Conservation (phyloP, 225 moss, liverwort and hornwort species). For the Sphagnum tenellum region DNA sequence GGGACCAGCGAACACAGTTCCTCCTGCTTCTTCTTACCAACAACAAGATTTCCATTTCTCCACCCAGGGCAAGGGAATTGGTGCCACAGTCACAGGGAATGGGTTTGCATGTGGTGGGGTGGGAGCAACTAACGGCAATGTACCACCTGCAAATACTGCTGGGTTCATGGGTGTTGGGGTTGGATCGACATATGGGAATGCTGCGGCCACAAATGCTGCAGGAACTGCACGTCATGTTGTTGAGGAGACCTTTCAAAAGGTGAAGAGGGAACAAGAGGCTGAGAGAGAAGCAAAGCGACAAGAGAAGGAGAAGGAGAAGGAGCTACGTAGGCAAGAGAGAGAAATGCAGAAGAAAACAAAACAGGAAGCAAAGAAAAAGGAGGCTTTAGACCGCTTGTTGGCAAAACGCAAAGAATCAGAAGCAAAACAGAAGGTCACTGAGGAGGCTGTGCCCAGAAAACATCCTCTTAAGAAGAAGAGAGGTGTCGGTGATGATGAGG, state of each 20-base stretch:
- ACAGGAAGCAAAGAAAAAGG: constrained; percentile 27
- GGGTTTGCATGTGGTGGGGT: constrained; percentile 22
- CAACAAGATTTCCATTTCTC: constrained; percentile 33
- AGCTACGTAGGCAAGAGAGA: constrained; percentile 28
- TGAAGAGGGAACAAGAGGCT: constrained; percentile 56
- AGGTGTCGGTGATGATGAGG: constrained; percentile 15
- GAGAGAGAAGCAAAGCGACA: constrained; percentile 69
- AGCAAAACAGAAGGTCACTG: constrained; percentile 17
- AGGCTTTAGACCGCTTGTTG: constrained; percentile 41
- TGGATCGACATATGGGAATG: too few relatives aligned
- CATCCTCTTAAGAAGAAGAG: constrained; percentile 17
- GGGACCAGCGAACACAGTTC: constrained; percentile 19
- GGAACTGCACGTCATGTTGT: constrained; percentile 41
- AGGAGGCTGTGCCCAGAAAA: constrained; percentile 12
- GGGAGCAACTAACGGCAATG: neutral
- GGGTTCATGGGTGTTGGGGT: constrained; percentile 7
- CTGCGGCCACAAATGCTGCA: neutral
- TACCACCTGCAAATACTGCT: constrained; percentile 13
- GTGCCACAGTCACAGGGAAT: constrained; percentile 25
- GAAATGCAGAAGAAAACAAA: constrained; percentile 37
- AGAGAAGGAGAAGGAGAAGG: constrained; percentile 53
- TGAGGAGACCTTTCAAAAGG: constrained; percentile 56
- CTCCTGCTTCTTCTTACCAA: constrained; percentile 13
- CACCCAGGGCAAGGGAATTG: constrained; percentile 19
- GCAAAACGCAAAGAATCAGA: constrained; percentile 46